Conservation (phyloP, 345 rosid genomes). For the Acer yangbiense region DNA sequence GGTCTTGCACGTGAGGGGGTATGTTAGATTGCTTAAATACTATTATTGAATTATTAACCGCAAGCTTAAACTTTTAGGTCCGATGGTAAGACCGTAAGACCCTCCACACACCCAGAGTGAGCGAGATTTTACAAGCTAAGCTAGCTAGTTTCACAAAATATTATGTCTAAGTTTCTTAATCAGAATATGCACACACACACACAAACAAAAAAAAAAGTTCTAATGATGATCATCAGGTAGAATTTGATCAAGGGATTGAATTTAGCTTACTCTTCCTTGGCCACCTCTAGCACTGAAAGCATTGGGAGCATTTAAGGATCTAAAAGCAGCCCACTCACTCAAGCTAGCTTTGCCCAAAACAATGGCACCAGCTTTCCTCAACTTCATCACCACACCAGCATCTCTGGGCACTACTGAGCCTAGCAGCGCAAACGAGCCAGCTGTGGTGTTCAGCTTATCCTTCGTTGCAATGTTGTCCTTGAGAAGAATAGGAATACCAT, state of each 20-base stretch:
- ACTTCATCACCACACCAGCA: conserved; percentile 47
- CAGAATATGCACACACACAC: too few relatives aligned
- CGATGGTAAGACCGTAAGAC: too few relatives aligned
- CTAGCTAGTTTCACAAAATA: too few relatives aligned
- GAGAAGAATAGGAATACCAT: conserved; percentile 57
- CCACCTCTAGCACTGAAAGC: conserved; percentile 57
- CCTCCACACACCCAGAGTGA: too few relatives aligned
- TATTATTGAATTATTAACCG: too few relatives aligned
- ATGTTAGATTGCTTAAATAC: too few relatives aligned
- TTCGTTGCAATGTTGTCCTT: conserved; percentile 60
- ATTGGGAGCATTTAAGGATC: conserved; percentile 28
- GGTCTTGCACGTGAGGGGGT: too few relatives aligned
- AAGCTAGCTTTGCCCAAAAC: conserved; percentile 62
- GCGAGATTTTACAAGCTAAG: too few relatives aligned
- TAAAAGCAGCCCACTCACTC: conserved; percentile 53
- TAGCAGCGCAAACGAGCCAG: conserved; percentile 50
- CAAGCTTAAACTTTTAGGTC: too few relatives aligned
- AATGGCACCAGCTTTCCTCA: conserved; percentile 54
- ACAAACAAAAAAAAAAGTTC: too few relatives aligned
- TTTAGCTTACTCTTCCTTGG: conserved; percentile 46
- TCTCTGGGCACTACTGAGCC: conserved; percentile 46
- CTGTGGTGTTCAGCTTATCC: conserved; percentile 55
- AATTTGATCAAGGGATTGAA: not conserved
- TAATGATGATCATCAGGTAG: too few relatives aligned
- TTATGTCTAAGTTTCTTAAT: too few relatives aligned